Percentiles rank a stretch among this genome's conserved stretches.
phyloP scores from a whole-genome alignment of 352 stramenopile species.

The Elongisporangium senticosum region DNA sequence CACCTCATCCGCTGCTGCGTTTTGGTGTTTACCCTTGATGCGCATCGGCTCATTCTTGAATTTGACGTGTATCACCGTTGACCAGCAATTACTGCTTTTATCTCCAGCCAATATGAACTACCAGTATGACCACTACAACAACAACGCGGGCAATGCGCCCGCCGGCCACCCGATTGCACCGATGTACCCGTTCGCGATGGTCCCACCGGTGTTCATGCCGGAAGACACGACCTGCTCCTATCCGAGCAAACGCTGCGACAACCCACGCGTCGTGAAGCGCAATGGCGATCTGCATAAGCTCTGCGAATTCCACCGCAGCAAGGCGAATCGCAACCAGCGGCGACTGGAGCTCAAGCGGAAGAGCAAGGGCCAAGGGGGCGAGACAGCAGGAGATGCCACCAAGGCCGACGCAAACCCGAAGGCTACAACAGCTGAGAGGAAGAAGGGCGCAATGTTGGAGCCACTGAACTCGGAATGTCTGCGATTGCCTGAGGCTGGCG shows the following conservation, averaged over 20 bases:
- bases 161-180: neutral
- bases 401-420: neutral
- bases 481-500: neutral
- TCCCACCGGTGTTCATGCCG: neutral
- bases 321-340: conserved; percentile 68
- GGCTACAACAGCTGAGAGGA: neutral
- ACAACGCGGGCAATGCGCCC: neutral
- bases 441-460: neutral
- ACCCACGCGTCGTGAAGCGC: conserved; percentile 27
- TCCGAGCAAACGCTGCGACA: conserved; percentile 31
- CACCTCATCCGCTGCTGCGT: neutral
- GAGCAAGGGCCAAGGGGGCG: neutral
- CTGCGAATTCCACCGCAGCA: conserved; percentile 53
- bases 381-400: neutral
- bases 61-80: neutral
- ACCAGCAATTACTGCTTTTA: neutral
- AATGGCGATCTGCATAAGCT: conserved; percentile 47
- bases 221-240: conserved; percentile 21
- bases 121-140: neutral
- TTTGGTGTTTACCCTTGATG: neutral
- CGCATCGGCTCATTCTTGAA: neutral
- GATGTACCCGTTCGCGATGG: neutral
- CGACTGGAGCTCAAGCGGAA: conserved; percentile 22
- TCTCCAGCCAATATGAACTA: neutral
- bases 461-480: neutral